A percentile compares a stretch with the other conserved stretches of the same genome.
These are phyloP conservation scores for Amanita exitialis DNA, from an alignment of 768 basidiomycete genomes.

Conservation along the genomic window DNA sequence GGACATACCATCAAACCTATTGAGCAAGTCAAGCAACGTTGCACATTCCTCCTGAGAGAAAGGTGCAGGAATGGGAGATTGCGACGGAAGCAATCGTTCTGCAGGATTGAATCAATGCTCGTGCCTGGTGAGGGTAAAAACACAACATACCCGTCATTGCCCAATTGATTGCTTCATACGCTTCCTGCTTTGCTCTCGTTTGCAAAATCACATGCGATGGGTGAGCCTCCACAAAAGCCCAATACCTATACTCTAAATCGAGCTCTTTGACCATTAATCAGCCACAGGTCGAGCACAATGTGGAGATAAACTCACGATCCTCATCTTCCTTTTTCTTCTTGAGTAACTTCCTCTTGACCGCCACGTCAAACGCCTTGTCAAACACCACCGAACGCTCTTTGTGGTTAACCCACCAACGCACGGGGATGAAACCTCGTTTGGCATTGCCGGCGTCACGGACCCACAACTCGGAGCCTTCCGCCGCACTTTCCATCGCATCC, in stretches of 20 bases:
- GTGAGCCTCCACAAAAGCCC: slow-evolving; percentile 72
- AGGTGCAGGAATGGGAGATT: slow-evolving; percentile 47
- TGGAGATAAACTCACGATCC: slow-evolving; percentile 29
- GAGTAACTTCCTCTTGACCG: slow-evolving; percentile 16
- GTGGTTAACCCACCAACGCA: slow-evolving; percentile 61
- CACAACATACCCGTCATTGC: slow-evolving; percentile 53
- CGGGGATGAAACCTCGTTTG: slow-evolving; percentile 23
- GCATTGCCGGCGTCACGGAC: slow-evolving; percentile 30
- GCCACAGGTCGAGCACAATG: neutral
- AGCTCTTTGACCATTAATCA: slow-evolving; percentile 35
- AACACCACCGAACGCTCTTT: slow-evolving; percentile 38
- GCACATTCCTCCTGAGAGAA: slow-evolving; percentile 73
- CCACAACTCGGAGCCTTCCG: slow-evolving; percentile 51
- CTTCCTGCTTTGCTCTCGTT: slow-evolving; percentile 48
- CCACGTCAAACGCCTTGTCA: slow-evolving; percentile 27
- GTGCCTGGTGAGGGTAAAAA: neutral
- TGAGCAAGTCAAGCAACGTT: slow-evolving; percentile 54
- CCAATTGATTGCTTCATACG: slow-evolving; percentile 72
- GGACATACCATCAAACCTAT: slow-evolving; percentile 16
- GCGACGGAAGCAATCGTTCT: slow-evolving; percentile 64
- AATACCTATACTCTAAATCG: slow-evolving; percentile 72
- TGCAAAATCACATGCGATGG: slow-evolving; percentile 62
- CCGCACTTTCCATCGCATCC: slow-evolving; percentile 15
- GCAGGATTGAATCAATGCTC: neutral
- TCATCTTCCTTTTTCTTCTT: slow-evolving; percentile 21